Evolutionary conservation across 2,329 filamentous ascomycete species (phyloP).

Genomic region (Fusarium goolgardi): DNA sequence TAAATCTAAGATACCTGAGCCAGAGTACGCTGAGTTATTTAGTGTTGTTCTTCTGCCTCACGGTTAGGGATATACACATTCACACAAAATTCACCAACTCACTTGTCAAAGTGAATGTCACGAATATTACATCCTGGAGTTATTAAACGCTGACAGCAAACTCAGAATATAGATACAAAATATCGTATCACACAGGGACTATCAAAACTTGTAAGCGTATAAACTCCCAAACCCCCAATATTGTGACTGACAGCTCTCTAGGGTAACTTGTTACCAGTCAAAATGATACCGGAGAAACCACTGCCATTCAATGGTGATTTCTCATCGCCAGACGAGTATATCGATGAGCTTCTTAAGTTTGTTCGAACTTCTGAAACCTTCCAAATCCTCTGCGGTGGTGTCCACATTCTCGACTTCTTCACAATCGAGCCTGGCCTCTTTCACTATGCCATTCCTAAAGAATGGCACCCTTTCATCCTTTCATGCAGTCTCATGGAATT

Average conservation of each 20-base stretch:
- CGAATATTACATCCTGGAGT: not conserved
- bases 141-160: too few species aligned
- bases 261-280: slow-evolving; percentile 34
- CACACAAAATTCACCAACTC: not conserved
- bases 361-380: slow-evolving; percentile 79
- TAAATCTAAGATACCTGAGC: not conserved
- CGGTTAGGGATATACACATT: not conserved
- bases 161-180: not conserved
- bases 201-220: slow-evolving; percentile 7
- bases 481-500: slow-evolving; percentile 77
- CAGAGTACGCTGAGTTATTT: not conserved
- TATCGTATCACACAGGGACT: not conserved
- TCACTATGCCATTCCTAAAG: slow-evolving; percentile 75
- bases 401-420: slow-evolving; percentile 97
- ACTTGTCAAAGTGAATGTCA: not conserved
- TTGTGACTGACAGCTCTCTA: slow-evolving; percentile 23
- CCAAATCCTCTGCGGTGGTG: slow-evolving; percentile 92
- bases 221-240: not conserved
- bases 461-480: slow-evolving; percentile 86
- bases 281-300: slow-evolving; percentile 62
- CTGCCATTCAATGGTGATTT: slow-evolving; percentile 80
- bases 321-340: slow-evolving; percentile 77
- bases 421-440: slow-evolving; percentile 87
- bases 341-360: slow-evolving; percentile 81
- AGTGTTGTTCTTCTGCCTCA: not conserved